Conservation (phyloP, 2,329 filamentous ascomycete genomes). For the Eutypa lata region DNA sequence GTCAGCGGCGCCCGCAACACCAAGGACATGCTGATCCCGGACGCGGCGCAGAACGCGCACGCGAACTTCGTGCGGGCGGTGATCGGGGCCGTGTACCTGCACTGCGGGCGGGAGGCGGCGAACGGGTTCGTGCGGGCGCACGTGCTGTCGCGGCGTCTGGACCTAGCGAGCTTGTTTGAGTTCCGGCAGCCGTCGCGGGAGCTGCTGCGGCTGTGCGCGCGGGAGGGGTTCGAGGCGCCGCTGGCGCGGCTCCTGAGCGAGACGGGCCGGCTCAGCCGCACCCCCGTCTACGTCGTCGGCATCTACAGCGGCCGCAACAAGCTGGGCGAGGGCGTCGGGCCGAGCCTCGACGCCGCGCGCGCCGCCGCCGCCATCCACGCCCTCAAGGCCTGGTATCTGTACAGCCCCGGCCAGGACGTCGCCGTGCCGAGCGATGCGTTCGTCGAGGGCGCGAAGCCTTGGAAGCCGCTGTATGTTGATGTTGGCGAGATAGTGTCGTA, state of each 20-base stretch:
- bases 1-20: conserved; percentile 17
- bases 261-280: conserved; percentile 79
- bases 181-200: conserved; percentile 85
- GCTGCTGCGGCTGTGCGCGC: conserved; percentile 74
- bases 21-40: conserved; percentile 20
- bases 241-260: conserved; percentile 86
- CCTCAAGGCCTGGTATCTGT: conserved; percentile 94
- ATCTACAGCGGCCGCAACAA: conserved; percentile 90
- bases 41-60: conserved; percentile 46
- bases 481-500: conserved; percentile 64
- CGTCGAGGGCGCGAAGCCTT: conserved; percentile 56
- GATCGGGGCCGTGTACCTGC: conserved; percentile 80
- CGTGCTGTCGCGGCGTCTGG: conserved; percentile 74
- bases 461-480: conserved; percentile 67
- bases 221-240: conserved; percentile 85
- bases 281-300: conserved; percentile 89
- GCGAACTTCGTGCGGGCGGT: conserved; percentile 79
- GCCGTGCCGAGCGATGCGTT: conserved; percentile 69
- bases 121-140: conserved; percentile 82
- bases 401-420: conserved; percentile 69
- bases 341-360: conserved; percentile 74
- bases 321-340: conserved; percentile 83
- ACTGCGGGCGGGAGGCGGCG: conserved; percentile 74
- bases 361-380: conserved; percentile 78
- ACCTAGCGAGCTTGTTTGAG: conserved; percentile 74